These are phyloP conservation scores for Neonectria faginata DNA, from an alignment of 2,329 filamentous ascomycete genomes.

Conservation along the genomic window DNA sequence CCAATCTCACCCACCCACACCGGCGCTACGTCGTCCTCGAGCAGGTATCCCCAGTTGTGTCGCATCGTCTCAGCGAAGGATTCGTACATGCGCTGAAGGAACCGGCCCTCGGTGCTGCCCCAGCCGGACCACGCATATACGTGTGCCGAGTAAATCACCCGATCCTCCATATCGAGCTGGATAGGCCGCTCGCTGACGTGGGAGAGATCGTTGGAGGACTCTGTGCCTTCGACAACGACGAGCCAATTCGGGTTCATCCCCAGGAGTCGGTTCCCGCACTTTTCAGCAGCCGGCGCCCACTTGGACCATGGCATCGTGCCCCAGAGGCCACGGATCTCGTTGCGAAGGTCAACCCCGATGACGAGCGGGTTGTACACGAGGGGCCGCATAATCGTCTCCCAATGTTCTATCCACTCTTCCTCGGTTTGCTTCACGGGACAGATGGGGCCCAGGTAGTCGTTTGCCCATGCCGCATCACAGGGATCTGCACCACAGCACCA, in stretches of 20 bases:
- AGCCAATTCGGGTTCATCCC: slow-evolving; percentile 72
- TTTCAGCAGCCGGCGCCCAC: slow-evolving; percentile 74
- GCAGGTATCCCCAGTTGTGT: slow-evolving; percentile 74
- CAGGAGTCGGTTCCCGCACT: slow-evolving; percentile 70
- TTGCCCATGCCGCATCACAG: slow-evolving; percentile 75
- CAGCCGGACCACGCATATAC: slow-evolving; percentile 79
- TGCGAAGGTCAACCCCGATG: slow-evolving; percentile 74
- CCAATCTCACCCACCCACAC: slow-evolving; percentile 79
- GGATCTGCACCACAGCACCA: slow-evolving; percentile 78
- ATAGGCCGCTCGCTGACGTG: slow-evolving; percentile 68
- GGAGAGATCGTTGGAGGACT: slow-evolving; percentile 73
- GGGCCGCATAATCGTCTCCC: slow-evolving; percentile 72
- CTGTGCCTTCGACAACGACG: slow-evolving; percentile 75
- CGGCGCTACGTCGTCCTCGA: slow-evolving; percentile 60
- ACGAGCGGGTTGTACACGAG: slow-evolving; percentile 70
- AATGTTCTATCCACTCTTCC: slow-evolving; percentile 74
- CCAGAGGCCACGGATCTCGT: slow-evolving; percentile 77
- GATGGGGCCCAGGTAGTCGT: slow-evolving; percentile 70
- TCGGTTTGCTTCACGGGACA: slow-evolving; percentile 73
- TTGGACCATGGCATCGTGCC: slow-evolving; percentile 75
- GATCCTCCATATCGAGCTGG: slow-evolving; percentile 64
- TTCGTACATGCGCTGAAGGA: slow-evolving; percentile 68
- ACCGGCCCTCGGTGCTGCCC: slow-evolving; percentile 71
- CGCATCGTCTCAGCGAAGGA: slow-evolving; percentile 74
- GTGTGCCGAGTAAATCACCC: slow-evolving; percentile 75